Evolutionary conservation across 768 basidiomycete genomes (phyloP), one percentile per base, ranked within the genome.

Genomic region (Tubosaeta brunneosetosa): DNA sequence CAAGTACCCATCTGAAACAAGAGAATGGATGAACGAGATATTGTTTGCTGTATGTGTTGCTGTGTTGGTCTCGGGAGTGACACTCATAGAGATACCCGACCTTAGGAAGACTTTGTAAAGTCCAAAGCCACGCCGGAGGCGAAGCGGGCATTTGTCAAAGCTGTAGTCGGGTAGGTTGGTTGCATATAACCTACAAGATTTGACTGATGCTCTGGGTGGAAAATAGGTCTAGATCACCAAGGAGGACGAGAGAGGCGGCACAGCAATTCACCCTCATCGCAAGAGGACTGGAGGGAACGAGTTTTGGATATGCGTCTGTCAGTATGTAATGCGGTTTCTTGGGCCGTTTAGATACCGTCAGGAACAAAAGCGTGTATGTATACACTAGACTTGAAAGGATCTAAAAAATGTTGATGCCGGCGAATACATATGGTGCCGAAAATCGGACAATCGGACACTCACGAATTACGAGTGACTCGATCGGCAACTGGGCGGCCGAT

Each of bases 191-290:
- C 26, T 6, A 6, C 14, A 40, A 31, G 25, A 29, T 37, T 22
- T 16, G 22, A 10, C 53, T 47, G 42, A 58, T 25, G 37, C n/a
- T n/a, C 10, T 22, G 51, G 47, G 53, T 17, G 6, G 17, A 42
- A 51, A 36, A 8, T 50, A 88, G 88, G 26, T 83, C 89, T 33
- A 78, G 88, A 38, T 87, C 87, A 16, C 71, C 83, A 3, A 86
- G 85, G 64, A 78, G 77, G 58, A 91, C 85, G 33, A 75, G 87
- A 56, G 91, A 93, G 36, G 91, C 92, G 0, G 84, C 91, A 11
- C 84, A 92, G 58, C 89, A 94, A 56, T 94, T 95, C 67, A 86
- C 86, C 1, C 75, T 95, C 0, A 79, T 95, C 17, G 86, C 91
- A 11, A 72, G 92, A 62, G 92, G 92, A 3, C 68, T 94, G 51